Evolutionary conservation across 2,329 filamentous ascomycete species (phyloP).

Genomic region (Aspergillus clavatus): DNA sequence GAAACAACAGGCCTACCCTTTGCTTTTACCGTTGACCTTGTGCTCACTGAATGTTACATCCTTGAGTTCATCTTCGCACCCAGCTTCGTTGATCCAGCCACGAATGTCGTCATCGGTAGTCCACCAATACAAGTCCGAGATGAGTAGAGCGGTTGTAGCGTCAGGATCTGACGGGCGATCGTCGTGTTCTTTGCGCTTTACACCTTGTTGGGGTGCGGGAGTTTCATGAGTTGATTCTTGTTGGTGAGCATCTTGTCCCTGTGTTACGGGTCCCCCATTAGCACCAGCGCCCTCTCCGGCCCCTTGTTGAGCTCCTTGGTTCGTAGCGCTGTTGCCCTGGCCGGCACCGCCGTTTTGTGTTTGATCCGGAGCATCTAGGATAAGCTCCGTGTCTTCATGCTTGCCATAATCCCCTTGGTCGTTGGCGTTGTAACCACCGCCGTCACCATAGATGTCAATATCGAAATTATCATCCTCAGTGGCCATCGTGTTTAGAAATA

Average conservation of each 20-base stretch:
- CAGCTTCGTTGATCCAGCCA: slow-evolving; percentile 75
- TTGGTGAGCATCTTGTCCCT: slow-evolving; percentile 15
- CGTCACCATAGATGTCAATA: slow-evolving; percentile 66
- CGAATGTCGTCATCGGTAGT: slow-evolving; percentile 92
- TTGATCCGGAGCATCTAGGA: slow-evolving; percentile 35
- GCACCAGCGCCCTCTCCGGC: slow-evolving; percentile 21
- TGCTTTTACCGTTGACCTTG: slow-evolving; percentile 98
- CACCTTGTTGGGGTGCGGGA: slow-evolving; percentile 48
- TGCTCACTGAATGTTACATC: slow-evolving; percentile 97
- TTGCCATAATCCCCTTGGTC: slow-evolving; percentile 45
- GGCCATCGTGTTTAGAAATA: slow-evolving; percentile 39
- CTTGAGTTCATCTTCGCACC: slow-evolving; percentile 76
- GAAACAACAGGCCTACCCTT: slow-evolving; percentile 61
- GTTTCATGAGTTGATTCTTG: slow-evolving; percentile 19
- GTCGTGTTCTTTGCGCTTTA: slow-evolving; percentile 58
- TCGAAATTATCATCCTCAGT: slow-evolving; percentile 65
- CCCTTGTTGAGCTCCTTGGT: slow-evolving; percentile 20
- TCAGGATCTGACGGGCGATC: slow-evolving; percentile 55
- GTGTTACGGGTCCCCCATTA: slow-evolving; percentile 23
- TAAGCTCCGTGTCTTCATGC: slow-evolving; percentile 37
- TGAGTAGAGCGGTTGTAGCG: slow-evolving; percentile 67
- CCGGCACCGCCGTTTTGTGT: slow-evolving; percentile 21
- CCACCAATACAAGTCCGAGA: slow-evolving; percentile 95
- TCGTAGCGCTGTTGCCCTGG: slow-evolving; percentile 14
- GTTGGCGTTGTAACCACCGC: slow-evolving; percentile 43